Evolutionary conservation across 2,329 filamentous ascomycete genomes (phyloP).

Genomic region (Didymella keratinophila): DNA sequence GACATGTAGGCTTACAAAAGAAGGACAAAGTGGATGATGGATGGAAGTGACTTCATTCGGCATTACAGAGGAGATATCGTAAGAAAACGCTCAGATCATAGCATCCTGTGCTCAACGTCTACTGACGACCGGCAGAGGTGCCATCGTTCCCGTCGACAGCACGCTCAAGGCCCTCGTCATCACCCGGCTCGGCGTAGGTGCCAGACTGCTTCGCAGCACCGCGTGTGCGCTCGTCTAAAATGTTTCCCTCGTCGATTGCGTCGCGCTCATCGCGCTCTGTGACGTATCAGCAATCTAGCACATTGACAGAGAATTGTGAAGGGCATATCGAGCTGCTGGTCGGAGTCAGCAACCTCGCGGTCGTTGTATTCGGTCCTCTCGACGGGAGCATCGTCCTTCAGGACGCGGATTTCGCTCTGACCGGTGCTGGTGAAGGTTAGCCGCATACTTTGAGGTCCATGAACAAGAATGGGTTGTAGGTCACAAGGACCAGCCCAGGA

Average conservation of each 20-base stretch:
- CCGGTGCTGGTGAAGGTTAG: conserved; percentile 52
- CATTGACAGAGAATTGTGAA: too few relatives aligned
- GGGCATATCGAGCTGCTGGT: conserved; percentile 55
- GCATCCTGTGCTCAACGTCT: neutral
- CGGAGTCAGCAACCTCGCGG: conserved; percentile 55
- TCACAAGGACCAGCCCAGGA: neutral
- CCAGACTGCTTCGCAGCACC: conserved; percentile 57
- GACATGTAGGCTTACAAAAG: too few relatives aligned
- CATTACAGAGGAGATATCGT: neutral
- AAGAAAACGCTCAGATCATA: neutral
- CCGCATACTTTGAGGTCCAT: neutral
- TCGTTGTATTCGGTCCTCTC: conserved; percentile 55
- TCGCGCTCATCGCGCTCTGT: conserved; percentile 58
- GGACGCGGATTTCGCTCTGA: conserved; percentile 56
- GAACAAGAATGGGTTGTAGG: too few relatives aligned
- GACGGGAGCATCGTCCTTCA: conserved; percentile 56
- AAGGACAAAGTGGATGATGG: too few relatives aligned
- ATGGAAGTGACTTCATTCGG: neutral
- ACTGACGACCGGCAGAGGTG: conserved; percentile 40
- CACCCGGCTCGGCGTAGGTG: conserved; percentile 60
- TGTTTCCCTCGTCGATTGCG: conserved; percentile 59
- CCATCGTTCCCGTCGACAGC: conserved; percentile 48
- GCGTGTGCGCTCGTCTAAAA: conserved; percentile 57
- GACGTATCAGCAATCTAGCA: neutral
- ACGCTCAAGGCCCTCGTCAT: conserved; percentile 58